phyloP scores from a whole-genome alignment of 169 alveolate genomes.

The Plasmodium chabaudi region DNA sequence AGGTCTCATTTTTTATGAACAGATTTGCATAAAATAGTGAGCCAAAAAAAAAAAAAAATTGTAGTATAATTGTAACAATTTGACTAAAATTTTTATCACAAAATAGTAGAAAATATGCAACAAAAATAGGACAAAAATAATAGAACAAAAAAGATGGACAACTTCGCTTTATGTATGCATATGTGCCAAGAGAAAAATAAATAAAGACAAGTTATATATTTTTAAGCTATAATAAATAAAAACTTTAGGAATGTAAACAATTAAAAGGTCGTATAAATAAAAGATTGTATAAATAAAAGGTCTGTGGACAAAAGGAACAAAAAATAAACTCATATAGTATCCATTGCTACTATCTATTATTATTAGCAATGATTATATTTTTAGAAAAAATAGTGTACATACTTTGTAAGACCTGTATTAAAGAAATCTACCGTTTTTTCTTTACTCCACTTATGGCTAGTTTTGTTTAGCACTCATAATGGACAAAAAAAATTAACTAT shows the following conservation, averaged over 20 bases:
- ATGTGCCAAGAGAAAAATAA: neutral
- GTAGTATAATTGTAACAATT: neutral
- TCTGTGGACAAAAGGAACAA: no score
- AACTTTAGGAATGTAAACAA: neutral
- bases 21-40: neutral
- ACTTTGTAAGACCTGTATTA: no score
- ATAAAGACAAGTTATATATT: neutral
- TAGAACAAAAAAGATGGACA: slow-evolving; percentile 1
- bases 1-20: neutral
- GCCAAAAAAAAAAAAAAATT: neutral
- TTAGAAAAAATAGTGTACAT: no score
- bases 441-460: no score
- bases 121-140: neutral
- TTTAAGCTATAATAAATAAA: neutral
- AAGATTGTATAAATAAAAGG: no score
- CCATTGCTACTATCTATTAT: no score
- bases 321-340: no score
- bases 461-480: no score
- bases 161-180: neutral
- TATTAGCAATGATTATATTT: no score
- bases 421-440: no score
- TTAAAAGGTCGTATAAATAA: neutral
- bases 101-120: neutral
- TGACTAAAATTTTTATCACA: neutral
- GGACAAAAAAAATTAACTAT: no score